Evolutionary conservation across 2,329 filamentous ascomycete species (phyloP).

Genomic region (Teratosphaeria nubilosa): DNA sequence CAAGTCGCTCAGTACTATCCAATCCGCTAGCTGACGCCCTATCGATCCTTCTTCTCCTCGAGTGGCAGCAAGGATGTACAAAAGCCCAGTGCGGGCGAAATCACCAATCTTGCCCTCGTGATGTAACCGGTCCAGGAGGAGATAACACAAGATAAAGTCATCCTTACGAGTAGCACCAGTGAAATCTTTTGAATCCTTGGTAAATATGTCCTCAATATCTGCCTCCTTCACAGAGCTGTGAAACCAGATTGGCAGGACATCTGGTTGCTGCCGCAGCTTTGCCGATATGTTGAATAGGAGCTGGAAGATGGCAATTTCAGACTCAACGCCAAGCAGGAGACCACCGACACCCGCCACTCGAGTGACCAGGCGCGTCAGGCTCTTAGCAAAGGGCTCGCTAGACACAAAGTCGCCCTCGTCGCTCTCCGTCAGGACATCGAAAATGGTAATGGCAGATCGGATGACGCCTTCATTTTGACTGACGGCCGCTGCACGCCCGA

Average conservation of each 20-base stretch:
- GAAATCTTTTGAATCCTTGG: conserved; percentile 55
- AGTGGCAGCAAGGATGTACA: conserved; percentile 93
- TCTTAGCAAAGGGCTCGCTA: conserved; percentile 73
- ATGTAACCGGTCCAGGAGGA: conserved; percentile 93
- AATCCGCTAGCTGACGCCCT: conserved; percentile 78
- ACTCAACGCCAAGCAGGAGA: conserved; percentile 65
- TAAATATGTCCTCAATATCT: conserved; percentile 26
- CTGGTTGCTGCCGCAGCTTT: conserved; percentile 83
- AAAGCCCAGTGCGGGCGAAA: conserved; percentile 83
- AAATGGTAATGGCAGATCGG: conserved; percentile 72
- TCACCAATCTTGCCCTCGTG: conserved; percentile 90
- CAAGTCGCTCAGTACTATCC: conserved; percentile 94
- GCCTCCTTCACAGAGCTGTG: conserved; percentile 37
- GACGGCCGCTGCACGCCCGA: conserved; percentile 78
- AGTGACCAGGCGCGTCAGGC: conserved; percentile 75
- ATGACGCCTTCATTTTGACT: conserved; percentile 81
- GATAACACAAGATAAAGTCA: conserved; percentile 91
- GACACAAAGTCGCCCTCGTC: conserved; percentile 93
- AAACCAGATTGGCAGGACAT: conserved; percentile 87
- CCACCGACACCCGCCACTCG: conserved; percentile 66
- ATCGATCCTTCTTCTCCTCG: neutral
- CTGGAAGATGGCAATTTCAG: conserved; percentile 82
- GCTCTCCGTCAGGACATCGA: conserved; percentile 86
- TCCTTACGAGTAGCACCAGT: conserved; percentile 75
- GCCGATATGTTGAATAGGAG: conserved; percentile 91